phyloP scores from a whole-genome alignment of 208 protist species.

The Leishmania amazonensis region DNA sequence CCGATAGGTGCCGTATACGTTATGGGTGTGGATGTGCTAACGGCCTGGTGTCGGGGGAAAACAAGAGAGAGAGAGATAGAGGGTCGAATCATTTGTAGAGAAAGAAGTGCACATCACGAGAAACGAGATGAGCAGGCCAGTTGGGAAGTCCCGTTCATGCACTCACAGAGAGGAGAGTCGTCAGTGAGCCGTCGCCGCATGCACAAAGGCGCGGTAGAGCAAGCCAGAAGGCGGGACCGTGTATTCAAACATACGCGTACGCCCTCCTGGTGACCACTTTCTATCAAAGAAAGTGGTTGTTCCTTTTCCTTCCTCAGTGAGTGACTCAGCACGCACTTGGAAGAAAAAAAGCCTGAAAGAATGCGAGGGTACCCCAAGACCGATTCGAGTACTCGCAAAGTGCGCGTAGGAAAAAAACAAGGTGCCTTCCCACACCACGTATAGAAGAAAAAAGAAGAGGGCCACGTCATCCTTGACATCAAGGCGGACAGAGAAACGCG shows the following conservation, averaged over 20 bases:
- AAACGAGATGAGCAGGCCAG: not conserved
- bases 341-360: not conserved
- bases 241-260: not conserved
- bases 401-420: not conserved
- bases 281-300: not conserved
- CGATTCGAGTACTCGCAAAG: not conserved
- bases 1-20: not conserved
- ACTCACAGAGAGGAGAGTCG: not conserved
- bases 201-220: not conserved
- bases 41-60: not conserved
- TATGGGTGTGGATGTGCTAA: not conserved
- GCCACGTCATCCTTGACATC: not conserved
- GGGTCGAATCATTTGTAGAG: not conserved
- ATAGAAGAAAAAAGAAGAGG: not conserved
- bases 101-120: not conserved
- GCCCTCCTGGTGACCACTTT: not conserved
- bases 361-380: not conserved
- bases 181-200: not conserved
- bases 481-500: not conserved
- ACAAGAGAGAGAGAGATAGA: not conserved
- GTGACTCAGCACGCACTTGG: not conserved
- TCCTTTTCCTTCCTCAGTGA: not conserved
- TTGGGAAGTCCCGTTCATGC: not conserved
- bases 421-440: not conserved
- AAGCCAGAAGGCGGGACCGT: not conserved